A percentile compares a stretch with the other conserved stretches of the same genome.
Evolutionary conservation across 441 rosid genomes (phyloP).

Genomic region (Pelargonium australe): DNA sequence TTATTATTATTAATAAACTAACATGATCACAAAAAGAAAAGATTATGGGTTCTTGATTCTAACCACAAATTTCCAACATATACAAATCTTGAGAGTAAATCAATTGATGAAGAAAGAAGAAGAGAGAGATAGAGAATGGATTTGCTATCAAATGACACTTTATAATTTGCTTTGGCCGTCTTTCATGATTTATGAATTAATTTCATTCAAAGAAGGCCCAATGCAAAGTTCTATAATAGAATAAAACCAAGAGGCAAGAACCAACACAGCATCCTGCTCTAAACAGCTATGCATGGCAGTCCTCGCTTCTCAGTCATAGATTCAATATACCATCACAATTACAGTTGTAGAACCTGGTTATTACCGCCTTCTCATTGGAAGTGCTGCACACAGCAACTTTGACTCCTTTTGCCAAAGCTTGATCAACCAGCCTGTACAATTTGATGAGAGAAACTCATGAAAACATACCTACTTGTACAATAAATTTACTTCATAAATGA

Average conservation of each 20-base stretch:
- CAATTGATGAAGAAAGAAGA: no score
- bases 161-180: not conserved
- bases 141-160: constrained; percentile 13
- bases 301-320: constrained; percentile 5
- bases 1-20: not conserved
- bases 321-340: constrained; percentile 19
- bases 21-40: not conserved
- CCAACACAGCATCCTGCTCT: not conserved
- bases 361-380: constrained; percentile 98
- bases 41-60: no score
- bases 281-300: not conserved
- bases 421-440: constrained; percentile 70
- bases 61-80: no score
- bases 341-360: constrained; percentile 52
- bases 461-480: not conserved
- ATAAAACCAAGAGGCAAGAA: not conserved
- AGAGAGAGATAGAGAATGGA: constrained; percentile 3
- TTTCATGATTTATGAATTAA: not conserved
- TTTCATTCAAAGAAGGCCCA: not conserved
- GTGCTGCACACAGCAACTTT: constrained; percentile 93
- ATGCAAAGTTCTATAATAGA: not conserved
- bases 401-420: constrained; percentile 74
- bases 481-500: not conserved
- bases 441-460: constrained; percentile 15
- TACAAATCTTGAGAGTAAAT: no score